Conservation (phyloP, 495 filamentous ascomycete species). For the Tuber magnatum region DNA sequence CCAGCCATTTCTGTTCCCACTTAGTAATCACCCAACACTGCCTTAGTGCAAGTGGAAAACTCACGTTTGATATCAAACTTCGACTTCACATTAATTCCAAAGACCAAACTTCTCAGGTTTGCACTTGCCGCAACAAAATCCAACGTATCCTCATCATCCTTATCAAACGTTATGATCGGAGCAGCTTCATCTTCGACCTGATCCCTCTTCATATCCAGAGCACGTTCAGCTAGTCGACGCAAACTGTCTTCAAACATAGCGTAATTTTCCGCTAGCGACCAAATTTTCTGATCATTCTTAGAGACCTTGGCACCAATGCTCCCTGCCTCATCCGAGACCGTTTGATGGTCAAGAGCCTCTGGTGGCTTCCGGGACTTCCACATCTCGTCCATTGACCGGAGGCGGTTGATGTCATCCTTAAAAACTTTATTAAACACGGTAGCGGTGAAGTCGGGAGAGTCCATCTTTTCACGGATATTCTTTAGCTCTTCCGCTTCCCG, state of each 20-base stretch:
- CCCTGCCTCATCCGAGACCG: slow-evolving; percentile 47
- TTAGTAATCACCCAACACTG: slow-evolving; percentile 10
- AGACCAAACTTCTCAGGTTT: slow-evolving; percentile 76
- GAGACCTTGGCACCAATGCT: slow-evolving; percentile 52
- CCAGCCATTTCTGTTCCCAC: slow-evolving; percentile 74
- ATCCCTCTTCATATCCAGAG: slow-evolving; percentile 54
- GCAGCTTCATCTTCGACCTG: slow-evolving; percentile 46
- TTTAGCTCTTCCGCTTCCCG: slow-evolving; percentile 76
- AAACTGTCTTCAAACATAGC: slow-evolving; percentile 81
- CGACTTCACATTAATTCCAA: slow-evolving; percentile 77
- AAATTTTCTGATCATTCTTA: slow-evolving; percentile 64
- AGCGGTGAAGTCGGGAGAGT: slow-evolving; percentile 66
- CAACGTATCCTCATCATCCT: slow-evolving; percentile 90
- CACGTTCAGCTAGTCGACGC: slow-evolving; percentile 63
- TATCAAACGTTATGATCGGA: slow-evolving; percentile 80
- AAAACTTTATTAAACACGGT: slow-evolving; percentile 93
- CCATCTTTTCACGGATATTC: slow-evolving; percentile 74
- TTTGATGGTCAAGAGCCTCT: slow-evolving; percentile 60
- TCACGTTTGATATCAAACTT: slow-evolving; percentile 91
- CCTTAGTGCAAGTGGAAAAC: slow-evolving; percentile 21
- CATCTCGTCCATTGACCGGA: slow-evolving; percentile 90
- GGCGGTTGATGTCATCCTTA: slow-evolving; percentile 69
- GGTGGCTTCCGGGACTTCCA: slow-evolving; percentile 81
- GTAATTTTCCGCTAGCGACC: slow-evolving; percentile 74
- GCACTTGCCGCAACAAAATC: slow-evolving; percentile 90